phyloP scores from a whole-genome alignment of 768 basidiomycete genomes.

The Tephrocybe sp. region DNA sequence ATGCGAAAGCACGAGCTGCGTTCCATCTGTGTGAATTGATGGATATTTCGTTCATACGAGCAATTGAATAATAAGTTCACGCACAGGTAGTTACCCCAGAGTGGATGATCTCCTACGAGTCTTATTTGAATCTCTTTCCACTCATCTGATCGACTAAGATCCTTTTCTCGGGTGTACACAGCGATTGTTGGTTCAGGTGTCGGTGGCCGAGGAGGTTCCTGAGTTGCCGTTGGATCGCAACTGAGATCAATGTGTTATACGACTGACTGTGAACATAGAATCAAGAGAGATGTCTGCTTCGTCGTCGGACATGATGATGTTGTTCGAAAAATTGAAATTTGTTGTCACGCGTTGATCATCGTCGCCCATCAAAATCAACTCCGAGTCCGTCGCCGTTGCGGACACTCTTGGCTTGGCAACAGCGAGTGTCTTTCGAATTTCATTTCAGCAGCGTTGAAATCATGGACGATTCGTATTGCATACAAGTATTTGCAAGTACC shows the following conservation, averaged over 20 bases:
- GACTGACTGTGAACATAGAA: constrained; percentile 48
- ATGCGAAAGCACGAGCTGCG: constrained; percentile 68
- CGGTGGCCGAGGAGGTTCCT: constrained; percentile 69
- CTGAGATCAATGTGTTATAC: neutral
- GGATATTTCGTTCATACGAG: neutral
- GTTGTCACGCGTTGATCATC: neutral
- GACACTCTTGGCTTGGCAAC: too few species aligned
- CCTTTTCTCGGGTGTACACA: constrained; percentile 41
- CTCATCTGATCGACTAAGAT: constrained; percentile 16
- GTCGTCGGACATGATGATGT: constrained; percentile 15
- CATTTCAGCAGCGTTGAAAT: too few species aligned
- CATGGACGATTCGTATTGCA: too few species aligned
- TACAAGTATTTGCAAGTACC: too few species aligned
- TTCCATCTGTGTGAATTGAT: constrained; percentile 59
- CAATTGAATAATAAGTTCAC: constrained; percentile 9
- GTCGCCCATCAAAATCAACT: neutral
- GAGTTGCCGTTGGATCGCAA: constrained; percentile 5
- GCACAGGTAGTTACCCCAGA: constrained; percentile 82
- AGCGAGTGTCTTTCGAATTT: too few species aligned
- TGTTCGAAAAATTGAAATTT: neutral
- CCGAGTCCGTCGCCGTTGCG: too few species aligned
- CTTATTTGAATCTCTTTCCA: constrained; percentile 54
- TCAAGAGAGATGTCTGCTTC: constrained; percentile 13
- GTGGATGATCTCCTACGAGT: constrained; percentile 75
- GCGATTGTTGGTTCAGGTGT: constrained; percentile 59